phyloP scores from a whole-genome alignment of 345 rosid species.

The Eucalyptus grandis region DNA sequence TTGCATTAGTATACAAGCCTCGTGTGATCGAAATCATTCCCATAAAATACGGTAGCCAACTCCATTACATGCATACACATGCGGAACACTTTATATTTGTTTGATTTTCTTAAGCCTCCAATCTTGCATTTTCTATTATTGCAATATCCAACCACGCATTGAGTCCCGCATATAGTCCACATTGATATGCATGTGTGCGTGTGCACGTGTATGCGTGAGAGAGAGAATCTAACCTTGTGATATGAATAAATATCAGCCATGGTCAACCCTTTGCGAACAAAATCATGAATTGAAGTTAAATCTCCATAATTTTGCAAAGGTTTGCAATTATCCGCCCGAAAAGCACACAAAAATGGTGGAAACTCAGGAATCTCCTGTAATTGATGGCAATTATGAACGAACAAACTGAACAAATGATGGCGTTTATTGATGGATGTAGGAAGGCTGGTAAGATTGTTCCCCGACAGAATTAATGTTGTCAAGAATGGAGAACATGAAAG shows the following conservation, averaged over 20 bases:
- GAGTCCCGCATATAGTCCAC: background rate
- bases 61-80: background rate
- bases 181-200: background rate
- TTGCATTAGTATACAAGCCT: background rate
- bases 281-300: background rate
- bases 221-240: background rate
- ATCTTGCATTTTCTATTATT: background rate
- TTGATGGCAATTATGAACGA: rapidly evolving
- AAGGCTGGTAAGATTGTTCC: too few relatives aligned
- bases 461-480: rapidly evolving
- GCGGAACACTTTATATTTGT: background rate
- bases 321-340: rapidly evolving
- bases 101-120: background rate
- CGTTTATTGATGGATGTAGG: too few relatives aligned
- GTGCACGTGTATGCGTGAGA: background rate
- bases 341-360: rapidly evolving
- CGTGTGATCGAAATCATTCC: background rate
- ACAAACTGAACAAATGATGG: rapidly evolving
- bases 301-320: background rate
- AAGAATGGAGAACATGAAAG: background rate
- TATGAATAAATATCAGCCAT: rapidly evolving
- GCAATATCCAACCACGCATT: background rate
- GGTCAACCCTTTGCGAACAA: background rate
- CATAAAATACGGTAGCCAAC: background rate
- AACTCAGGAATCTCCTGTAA: too few relatives aligned